Conservation (phyloP, 1,284 basidiomycete species). For the Mycosarcoma maydis region DNA sequence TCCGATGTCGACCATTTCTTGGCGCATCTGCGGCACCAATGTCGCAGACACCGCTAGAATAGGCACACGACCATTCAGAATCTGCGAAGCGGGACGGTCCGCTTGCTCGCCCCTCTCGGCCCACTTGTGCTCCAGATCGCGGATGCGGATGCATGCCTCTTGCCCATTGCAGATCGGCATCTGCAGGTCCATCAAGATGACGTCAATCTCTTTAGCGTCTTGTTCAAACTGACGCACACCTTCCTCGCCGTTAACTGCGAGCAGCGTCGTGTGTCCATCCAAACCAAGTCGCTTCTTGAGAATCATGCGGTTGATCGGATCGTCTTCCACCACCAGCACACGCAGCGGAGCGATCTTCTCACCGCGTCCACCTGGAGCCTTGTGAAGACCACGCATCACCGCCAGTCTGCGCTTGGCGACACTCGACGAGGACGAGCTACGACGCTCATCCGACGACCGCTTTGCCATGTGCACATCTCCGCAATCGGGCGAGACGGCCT, state of each 20-base stretch:
- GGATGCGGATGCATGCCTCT: constrained; percentile 76
- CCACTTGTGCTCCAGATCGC: constrained; percentile 43
- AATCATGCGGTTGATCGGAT: constrained; percentile 80
- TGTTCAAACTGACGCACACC: constrained; percentile 74
- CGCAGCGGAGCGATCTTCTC: constrained; percentile 50
- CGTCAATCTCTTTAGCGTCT: constrained; percentile 76
- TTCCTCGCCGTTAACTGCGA: constrained; percentile 81
- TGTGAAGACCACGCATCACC: constrained; percentile 39
- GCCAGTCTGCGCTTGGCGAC: constrained; percentile 33
- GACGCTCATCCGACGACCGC: constrained; percentile 11
- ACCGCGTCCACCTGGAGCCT: constrained; percentile 9
- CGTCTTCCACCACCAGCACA: constrained; percentile 69
- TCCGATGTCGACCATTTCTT: constrained; percentile 73
- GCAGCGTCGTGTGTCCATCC: constrained; percentile 76
- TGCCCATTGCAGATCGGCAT: constrained; percentile 86
- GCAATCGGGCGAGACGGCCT: constrained; percentile 17
- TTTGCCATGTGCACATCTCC: constrained; percentile 9
- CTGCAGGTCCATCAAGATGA: constrained; percentile 84
- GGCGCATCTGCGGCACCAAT: constrained; percentile 74
- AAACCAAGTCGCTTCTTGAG: constrained; percentile 76
- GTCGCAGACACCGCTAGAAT: constrained; percentile 87
- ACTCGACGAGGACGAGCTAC: constrained; percentile 26
- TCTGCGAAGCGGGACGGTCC: constrained; percentile 65
- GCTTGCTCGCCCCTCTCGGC: constrained; percentile 19
- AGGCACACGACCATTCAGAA: constrained; percentile 77